Evolutionary conservation across 352 stramenopile species (phyloP).

Genomic region (Phytophthora sojae): DNA sequence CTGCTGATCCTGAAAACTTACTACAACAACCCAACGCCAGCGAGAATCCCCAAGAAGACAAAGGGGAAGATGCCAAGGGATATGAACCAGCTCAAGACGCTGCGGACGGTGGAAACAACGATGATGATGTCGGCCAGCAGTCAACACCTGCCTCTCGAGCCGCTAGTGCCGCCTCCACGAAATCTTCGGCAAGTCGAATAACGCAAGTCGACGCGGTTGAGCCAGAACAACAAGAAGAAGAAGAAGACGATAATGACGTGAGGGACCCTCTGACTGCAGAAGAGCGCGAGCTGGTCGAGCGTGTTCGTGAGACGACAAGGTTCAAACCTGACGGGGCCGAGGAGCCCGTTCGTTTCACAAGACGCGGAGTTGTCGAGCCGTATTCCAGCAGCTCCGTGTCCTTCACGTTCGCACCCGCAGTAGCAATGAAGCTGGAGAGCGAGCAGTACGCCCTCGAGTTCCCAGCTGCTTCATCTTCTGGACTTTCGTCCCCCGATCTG

Average conservation of each 20-base stretch:
- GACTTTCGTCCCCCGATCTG: conserved; percentile 19
- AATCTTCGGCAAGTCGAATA: not conserved
- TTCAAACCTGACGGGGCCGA: conserved; percentile 55
- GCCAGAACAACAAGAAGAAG: not conserved
- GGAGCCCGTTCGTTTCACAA: conserved; percentile 49
- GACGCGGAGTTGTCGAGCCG: conserved; percentile 48
- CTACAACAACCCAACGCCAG: not conserved
- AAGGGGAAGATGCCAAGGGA: not conserved
- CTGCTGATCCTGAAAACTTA: not conserved
- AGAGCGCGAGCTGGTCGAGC: conserved; percentile 44
- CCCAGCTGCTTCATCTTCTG: conserved; percentile 11
- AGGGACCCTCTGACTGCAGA: conserved; percentile 33
- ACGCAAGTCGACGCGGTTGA: not conserved
- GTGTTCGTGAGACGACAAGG: conserved; percentile 35
- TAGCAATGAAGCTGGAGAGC: conserved; percentile 44
- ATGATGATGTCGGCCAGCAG: conserved; percentile 1
- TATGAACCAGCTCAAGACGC: not conserved
- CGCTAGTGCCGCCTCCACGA: conserved; percentile 12
- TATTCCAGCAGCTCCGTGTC: conserved; percentile 56
- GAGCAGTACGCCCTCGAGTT: conserved; percentile 54
- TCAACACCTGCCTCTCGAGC: not conserved
- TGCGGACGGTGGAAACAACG: not conserved
- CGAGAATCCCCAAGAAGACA: conserved; percentile 25
- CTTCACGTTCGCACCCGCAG: conserved; percentile 70
- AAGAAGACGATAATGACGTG: not conserved